Conservation (phyloP, 106 monocot genomes). For the Allium cepa region DNA sequence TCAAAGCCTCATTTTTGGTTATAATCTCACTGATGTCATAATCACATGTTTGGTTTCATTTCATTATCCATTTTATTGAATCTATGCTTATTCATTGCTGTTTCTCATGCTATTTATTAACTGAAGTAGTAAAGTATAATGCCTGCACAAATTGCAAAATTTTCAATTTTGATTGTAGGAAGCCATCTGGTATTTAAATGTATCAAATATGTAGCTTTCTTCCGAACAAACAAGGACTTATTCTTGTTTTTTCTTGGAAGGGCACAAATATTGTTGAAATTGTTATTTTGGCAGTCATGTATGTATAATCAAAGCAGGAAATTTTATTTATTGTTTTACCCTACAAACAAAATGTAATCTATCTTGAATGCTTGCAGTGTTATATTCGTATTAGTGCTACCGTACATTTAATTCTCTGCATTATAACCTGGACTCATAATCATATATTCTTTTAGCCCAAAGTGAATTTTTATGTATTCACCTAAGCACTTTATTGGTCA, state of each 20-base stretch:
- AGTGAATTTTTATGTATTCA: background rate
- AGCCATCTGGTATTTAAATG: background rate
- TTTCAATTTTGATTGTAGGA: background rate
- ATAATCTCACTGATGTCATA: conserved; percentile 76
- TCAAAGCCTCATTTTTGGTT: conserved; percentile 72
- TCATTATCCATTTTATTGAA: background rate
- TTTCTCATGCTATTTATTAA: background rate
- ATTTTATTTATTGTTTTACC: too few species aligned
- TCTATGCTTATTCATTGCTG: background rate
- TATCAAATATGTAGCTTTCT: background rate
- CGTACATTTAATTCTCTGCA: too few species aligned
- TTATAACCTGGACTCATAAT: background rate
- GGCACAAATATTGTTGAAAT: too few species aligned
- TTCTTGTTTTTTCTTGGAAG: too few species aligned
- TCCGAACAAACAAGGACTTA: too few species aligned
- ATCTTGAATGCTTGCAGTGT: too few species aligned
- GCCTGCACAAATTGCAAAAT: background rate
- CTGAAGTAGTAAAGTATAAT: background rate
- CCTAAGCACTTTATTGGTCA: background rate
- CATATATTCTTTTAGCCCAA: background rate
- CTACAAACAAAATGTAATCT: too few species aligned
- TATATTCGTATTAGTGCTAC: too few species aligned
- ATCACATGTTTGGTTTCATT: conserved; percentile 23
- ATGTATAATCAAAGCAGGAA: too few species aligned
- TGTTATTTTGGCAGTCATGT: too few species aligned